Conservation (phyloP, 164 flowering plant species). For the Malania oleifera region DNA sequence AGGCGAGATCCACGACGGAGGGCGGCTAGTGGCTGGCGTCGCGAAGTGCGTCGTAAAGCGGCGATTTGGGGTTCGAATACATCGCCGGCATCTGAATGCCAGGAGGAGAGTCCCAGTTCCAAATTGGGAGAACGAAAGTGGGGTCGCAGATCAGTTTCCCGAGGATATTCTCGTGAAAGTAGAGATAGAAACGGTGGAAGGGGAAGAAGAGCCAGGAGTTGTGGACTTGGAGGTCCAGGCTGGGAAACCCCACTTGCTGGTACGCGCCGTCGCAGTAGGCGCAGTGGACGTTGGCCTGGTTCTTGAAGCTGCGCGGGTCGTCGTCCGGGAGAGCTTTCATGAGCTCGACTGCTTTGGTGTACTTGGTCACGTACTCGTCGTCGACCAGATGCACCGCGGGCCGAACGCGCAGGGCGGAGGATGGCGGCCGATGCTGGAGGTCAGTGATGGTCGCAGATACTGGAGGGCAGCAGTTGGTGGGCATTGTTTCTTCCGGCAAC, state of each 20-base stretch:
- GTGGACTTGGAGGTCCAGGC: slow-evolving; percentile 29
- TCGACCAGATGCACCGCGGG: slow-evolving; percentile 51
- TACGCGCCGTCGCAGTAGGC: slow-evolving; percentile 40
- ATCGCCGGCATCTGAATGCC: slow-evolving; percentile 37
- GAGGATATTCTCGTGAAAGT: slow-evolving; percentile 39
- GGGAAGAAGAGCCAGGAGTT: slow-evolving; percentile 40
- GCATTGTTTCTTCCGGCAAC: slow-evolving; percentile 20
- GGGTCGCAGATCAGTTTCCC: slow-evolving; percentile 35
- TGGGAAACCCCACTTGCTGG: slow-evolving; percentile 28
- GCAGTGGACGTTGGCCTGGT: slow-evolving; percentile 42
- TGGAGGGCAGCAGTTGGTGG: slow-evolving; percentile 58
- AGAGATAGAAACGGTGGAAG: slow-evolving; percentile 25
- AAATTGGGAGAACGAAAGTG: slow-evolving; percentile 36
- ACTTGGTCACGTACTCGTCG: slow-evolving; percentile 45
- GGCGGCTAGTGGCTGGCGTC: slow-evolving; percentile 35
- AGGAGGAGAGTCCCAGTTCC: slow-evolving; percentile 41
- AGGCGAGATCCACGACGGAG: slow-evolving; percentile 35
- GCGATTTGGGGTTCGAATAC: slow-evolving; percentile 12
- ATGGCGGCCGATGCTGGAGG: slow-evolving; percentile 33
- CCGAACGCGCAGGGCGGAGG: slow-evolving; percentile 34
- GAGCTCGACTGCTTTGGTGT: slow-evolving; percentile 34
- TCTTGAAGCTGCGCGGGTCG: slow-evolving; percentile 33
- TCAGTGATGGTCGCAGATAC: slow-evolving; percentile 29
- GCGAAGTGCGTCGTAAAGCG: slow-evolving; percentile 24
- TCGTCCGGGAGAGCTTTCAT: slow-evolving; percentile 44